These are phyloP conservation scores for Jamesozyma rosinii DNA, from an alignment of 805 yeast species.

Conservation along the genomic window DNA sequence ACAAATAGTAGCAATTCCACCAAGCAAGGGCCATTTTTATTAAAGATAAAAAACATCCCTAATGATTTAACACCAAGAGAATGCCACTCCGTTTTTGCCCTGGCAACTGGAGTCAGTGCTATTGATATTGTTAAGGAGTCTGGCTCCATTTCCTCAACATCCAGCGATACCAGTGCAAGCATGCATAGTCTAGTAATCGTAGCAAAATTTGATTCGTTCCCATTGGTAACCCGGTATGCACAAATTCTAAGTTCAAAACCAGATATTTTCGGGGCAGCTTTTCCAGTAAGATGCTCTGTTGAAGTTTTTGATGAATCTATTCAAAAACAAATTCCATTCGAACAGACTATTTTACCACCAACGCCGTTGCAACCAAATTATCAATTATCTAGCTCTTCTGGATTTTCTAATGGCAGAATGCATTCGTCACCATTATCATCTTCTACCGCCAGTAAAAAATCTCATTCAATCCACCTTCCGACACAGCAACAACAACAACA, in stretches of 20 bases:
- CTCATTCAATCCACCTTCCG: constrained; percentile 8
- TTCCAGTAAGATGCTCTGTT: constrained; percentile 30
- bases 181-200: constrained; percentile 27
- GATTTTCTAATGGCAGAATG: not conserved
- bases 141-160: not conserved
- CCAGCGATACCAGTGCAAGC: not conserved
- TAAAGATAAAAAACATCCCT: constrained; percentile 50
- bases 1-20: not conserved
- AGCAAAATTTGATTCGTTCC: constrained; percentile 37
- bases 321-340: constrained; percentile 13
- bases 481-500: constrained; percentile 34
- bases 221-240: constrained; percentile 36
- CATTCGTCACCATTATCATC: constrained; percentile 3
- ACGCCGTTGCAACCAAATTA: constrained; percentile 6
- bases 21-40: constrained; percentile 8
- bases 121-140: constrained; percentile 33
- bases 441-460: constrained; percentile 2
- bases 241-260: constrained; percentile 32
- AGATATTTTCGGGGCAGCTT: constrained; percentile 39
- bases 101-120: constrained; percentile 51
- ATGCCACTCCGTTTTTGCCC: constrained; percentile 52
- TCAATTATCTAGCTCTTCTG: constrained; percentile 3
- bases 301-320: constrained; percentile 31
- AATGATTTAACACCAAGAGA: constrained; percentile 54
- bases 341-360: not conserved